Percentiles rank a stretch among this genome's conserved stretches.
These are phyloP conservation scores for Trichaptum fuscoviolaceum DNA, from an alignment of 768 basidiomycete species.

Conservation along the genomic window DNA sequence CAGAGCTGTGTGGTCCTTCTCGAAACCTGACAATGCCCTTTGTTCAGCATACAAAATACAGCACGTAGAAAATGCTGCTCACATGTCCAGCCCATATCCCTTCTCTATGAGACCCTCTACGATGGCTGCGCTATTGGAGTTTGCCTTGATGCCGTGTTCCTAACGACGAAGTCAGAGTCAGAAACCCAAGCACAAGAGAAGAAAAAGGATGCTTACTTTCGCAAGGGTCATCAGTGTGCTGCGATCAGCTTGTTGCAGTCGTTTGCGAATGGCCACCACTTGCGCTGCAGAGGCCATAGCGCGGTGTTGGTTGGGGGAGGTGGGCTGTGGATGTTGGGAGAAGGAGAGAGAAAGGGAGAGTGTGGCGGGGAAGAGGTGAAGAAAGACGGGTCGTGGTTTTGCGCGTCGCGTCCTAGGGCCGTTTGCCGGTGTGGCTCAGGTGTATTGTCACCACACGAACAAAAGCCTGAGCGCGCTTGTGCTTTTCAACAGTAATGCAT, in stretches of 20 bases:
- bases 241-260: neutral
- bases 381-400: neutral
- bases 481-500: neutral
- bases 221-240: neutral
- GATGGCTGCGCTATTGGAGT: neutral
- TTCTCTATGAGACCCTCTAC: neutral
- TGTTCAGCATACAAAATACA: neutral
- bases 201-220: neutral
- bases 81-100: neutral
- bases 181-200: neutral
- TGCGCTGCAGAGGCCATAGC: slow-evolving; percentile 3
- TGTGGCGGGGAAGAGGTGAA: slow-evolving; percentile 51
- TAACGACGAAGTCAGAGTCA: neutral
- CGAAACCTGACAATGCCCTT: neutral
- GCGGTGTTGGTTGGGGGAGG: slow-evolving; percentile 16
- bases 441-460: neutral
- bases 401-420: slow-evolving; percentile 1
- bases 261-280: neutral
- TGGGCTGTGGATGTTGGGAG: slow-evolving; percentile 39
- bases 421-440: neutral
- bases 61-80: neutral
- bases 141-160: neutral
- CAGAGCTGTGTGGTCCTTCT: neutral
- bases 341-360: slow-evolving; percentile 70
- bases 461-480: slow-evolving; percentile 1